Evolutionary conservation across 2,329 filamentous ascomycete species (phyloP).

Genomic region (Blumeria hordei): DNA sequence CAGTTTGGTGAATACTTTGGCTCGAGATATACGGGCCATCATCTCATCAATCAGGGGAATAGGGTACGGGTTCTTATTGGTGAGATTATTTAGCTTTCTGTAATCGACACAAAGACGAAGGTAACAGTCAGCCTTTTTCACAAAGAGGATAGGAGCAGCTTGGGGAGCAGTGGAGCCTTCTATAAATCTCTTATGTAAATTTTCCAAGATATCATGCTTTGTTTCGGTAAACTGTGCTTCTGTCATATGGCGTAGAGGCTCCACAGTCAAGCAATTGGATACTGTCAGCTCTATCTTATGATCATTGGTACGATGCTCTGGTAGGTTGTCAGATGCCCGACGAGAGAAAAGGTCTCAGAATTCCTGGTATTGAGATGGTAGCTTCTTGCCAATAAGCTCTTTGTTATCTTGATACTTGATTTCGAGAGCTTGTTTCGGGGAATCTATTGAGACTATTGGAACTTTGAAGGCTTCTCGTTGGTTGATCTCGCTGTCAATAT

Average conservation of each 20-base stretch:
- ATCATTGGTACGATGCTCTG: neutral
- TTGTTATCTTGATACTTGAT: neutral
- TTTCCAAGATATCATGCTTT: neutral
- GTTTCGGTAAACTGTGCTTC: neutral
- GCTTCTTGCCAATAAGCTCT: neutral
- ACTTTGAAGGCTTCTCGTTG: too few relatives aligned
- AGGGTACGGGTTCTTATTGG: neutral
- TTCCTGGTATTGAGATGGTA: neutral
- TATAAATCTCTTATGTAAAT: neutral
- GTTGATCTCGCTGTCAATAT: too few relatives aligned
- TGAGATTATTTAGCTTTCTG: neutral
- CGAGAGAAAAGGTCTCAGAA: neutral
- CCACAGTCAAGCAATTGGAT: neutral
- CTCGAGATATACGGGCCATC: neutral
- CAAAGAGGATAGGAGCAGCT: neutral
- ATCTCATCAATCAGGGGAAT: neutral
- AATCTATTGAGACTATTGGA: too few relatives aligned
- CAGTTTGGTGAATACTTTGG: slow-evolving; percentile 1
- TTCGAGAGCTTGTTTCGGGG: too few relatives aligned
- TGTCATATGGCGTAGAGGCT: neutral
- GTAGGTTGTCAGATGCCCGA: neutral
- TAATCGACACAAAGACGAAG: neutral
- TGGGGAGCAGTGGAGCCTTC: neutral
- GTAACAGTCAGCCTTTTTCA: neutral
- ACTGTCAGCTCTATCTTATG: neutral